A percentile compares a stretch with the other conserved stretches of the same genome.
Conservation (phyloP, 108 stramenopile species). For the Cyclotella cryptica region DNA sequence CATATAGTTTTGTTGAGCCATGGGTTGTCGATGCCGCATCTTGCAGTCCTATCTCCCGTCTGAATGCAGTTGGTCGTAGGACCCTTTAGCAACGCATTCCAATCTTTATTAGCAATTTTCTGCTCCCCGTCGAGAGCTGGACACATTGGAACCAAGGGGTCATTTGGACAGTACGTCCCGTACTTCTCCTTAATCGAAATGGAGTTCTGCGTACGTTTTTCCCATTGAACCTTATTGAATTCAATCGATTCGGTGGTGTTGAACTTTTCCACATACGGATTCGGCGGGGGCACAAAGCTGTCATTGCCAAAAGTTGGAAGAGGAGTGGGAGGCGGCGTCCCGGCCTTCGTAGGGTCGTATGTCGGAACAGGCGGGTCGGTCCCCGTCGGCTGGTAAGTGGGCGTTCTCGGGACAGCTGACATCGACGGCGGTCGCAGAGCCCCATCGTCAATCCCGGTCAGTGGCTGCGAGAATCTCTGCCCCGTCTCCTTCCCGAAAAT, state of each 20-base stretch:
- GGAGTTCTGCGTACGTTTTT: slow-evolving; percentile 2
- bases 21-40: slow-evolving; percentile 10
- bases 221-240: slow-evolving; percentile 8
- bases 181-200: slow-evolving; percentile 8
- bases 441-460: too few relatives aligned
- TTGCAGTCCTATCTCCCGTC: slow-evolving; percentile 3
- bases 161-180: slow-evolving; percentile 16
- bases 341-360: slow-evolving; percentile 6
- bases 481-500: slow-evolving; percentile 12
- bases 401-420: too few relatives aligned
- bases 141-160: slow-evolving; percentile 13
- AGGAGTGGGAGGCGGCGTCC: slow-evolving; percentile 2
- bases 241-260: slow-evolving; percentile 20
- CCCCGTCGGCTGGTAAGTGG: neutral
- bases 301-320: neutral
- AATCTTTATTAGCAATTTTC: neutral
- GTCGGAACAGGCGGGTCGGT: slow-evolving; percentile 14
- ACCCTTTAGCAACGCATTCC: neutral
- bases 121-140: slow-evolving; percentile 1
- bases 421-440: too few relatives aligned
- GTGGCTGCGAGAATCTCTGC: slow-evolving; percentile 1
- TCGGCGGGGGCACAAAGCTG: neutral
- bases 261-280: slow-evolving; percentile 11
- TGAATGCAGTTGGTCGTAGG: neutral
- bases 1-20: slow-evolving; percentile 26